Evolutionary conservation across 2,329 filamentous ascomycete species (phyloP).

Genomic region (Colletotrichum viniferum): DNA sequence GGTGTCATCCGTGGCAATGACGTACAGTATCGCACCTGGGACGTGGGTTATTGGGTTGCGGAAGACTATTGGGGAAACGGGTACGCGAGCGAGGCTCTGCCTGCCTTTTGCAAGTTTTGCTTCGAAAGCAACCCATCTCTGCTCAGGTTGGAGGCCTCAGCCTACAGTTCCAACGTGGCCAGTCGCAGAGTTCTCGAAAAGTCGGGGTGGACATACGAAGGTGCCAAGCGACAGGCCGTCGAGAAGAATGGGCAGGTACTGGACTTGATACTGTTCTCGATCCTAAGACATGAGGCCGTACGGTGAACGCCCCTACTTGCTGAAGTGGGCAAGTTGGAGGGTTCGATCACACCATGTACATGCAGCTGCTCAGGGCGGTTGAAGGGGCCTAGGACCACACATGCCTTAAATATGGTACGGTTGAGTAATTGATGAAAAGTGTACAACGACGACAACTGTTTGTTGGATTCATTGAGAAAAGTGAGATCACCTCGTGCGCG

Average conservation of each 20-base stretch:
- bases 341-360: neutral
- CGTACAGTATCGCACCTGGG: conserved; percentile 45
- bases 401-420: neutral
- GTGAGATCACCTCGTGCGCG: neutral
- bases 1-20: conserved; percentile 41
- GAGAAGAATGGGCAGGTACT: conserved; percentile 45
- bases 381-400: neutral
- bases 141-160: conserved; percentile 44
- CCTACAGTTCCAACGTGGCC: conserved; percentile 41
- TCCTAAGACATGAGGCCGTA: conserved; percentile 39
- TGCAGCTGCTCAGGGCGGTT: neutral
- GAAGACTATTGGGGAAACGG: conserved; percentile 50
- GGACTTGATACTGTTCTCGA: conserved; percentile 41
- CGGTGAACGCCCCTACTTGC: neutral
- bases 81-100: conserved; percentile 43
- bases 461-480: neutral
- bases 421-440: neutral
- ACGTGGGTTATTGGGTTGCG: conserved; percentile 56
- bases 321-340: neutral
- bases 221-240: conserved; percentile 41
- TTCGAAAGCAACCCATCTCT: conserved; percentile 46
- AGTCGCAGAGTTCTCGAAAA: conserved; percentile 48
- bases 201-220: conserved; percentile 48
- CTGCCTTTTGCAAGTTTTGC: conserved; percentile 45
- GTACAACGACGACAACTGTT: neutral